phyloP scores from a whole-genome alignment of 352 stramenopile species.

The Labyrinthula sp. region DNA sequence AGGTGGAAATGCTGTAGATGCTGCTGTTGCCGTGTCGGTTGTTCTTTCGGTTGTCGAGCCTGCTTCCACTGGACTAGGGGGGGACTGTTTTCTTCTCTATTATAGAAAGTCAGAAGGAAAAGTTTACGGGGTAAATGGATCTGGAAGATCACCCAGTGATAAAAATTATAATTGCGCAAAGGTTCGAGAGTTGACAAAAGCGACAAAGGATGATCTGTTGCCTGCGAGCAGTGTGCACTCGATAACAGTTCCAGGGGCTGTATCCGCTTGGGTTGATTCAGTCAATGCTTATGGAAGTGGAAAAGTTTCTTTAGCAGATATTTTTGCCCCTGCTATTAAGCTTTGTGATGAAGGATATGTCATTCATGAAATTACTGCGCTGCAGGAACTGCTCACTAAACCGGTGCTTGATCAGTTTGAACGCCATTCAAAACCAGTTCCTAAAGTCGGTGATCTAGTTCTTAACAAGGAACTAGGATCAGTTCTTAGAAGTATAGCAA shows the following conservation, averaged over 20 bases:
- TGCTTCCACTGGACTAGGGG: slow-evolving; percentile 49
- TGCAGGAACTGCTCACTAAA: slow-evolving; percentile 34
- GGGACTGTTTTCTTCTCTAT: slow-evolving; percentile 84
- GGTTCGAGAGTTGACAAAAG: too few species aligned
- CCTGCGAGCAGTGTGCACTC: slow-evolving; percentile 35
- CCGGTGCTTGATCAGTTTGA: background rate
- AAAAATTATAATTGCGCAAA: slow-evolving; percentile 49
- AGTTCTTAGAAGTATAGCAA: slow-evolving; percentile 56
- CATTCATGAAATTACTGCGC: slow-evolving; percentile 58
- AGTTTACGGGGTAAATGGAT: slow-evolving; percentile 71
- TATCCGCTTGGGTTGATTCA: slow-evolving; percentile 68
- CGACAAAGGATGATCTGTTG: slow-evolving; percentile 30
- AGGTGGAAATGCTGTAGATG: slow-evolving; percentile 80
- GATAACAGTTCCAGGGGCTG: slow-evolving; percentile 66
- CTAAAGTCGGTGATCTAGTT: slow-evolving; percentile 48
- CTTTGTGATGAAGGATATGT: slow-evolving; percentile 75
- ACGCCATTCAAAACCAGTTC: slow-evolving; percentile 11
- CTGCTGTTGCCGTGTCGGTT: slow-evolving; percentile 49
- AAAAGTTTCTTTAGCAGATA: slow-evolving; percentile 50
- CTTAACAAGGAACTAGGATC: slow-evolving; percentile 54
- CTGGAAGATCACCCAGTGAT: slow-evolving; percentile 56
- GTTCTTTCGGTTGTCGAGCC: slow-evolving; percentile 46
- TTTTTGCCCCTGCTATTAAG: slow-evolving; percentile 62
- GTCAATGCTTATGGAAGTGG: slow-evolving; percentile 54
- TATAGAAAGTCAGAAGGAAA: slow-evolving; percentile 58